These are phyloP conservation scores for Aspergillus sclerotialis DNA, from an alignment of 2,329 filamentous ascomycete genomes.

Conservation along the genomic window DNA sequence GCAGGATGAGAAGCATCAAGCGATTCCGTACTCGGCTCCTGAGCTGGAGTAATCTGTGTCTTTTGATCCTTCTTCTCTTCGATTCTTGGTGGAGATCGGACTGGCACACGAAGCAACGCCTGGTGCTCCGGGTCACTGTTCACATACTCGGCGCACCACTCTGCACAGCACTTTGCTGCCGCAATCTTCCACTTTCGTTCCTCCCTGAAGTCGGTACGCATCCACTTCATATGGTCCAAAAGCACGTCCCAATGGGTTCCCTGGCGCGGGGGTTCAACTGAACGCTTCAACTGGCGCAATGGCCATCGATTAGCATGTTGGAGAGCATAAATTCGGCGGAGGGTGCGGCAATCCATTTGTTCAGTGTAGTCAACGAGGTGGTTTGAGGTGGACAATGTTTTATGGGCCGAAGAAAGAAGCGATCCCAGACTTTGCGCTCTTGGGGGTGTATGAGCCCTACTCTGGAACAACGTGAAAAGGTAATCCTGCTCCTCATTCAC, in stretches of 20 bases:
- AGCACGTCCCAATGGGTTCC: constrained; percentile 79
- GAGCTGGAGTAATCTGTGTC: constrained; percentile 22
- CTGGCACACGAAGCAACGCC: constrained; percentile 59
- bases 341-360: constrained; percentile 76
- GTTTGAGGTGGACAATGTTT: constrained; percentile 81
- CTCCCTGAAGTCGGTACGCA: constrained; percentile 91
- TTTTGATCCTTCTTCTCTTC: constrained; percentile 18
- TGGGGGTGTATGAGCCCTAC: constrained; percentile 50
- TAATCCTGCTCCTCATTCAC: constrained; percentile 50
- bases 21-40: constrained; percentile 24
- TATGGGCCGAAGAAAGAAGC: constrained; percentile 74
- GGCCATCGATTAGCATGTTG: constrained; percentile 93
- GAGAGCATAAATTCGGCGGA: constrained; percentile 80
- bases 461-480: constrained; percentile 57
- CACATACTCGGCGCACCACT: constrained; percentile 78
- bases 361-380: constrained; percentile 78
- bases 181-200: constrained; percentile 91
- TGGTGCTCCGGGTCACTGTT: constrained; percentile 57
- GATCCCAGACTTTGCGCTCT: constrained; percentile 54
- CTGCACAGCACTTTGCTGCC: constrained; percentile 70
- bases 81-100: constrained; percentile 27
- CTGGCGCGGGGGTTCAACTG: constrained; percentile 69
- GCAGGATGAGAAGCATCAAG: constrained; percentile 37
- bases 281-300: constrained; percentile 77
- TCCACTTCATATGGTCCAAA: constrained; percentile 91